Base-by-base conservation (phyloP, 2,329 filamentous ascomycete genomes). In the Curvularia sp. region DNA sequence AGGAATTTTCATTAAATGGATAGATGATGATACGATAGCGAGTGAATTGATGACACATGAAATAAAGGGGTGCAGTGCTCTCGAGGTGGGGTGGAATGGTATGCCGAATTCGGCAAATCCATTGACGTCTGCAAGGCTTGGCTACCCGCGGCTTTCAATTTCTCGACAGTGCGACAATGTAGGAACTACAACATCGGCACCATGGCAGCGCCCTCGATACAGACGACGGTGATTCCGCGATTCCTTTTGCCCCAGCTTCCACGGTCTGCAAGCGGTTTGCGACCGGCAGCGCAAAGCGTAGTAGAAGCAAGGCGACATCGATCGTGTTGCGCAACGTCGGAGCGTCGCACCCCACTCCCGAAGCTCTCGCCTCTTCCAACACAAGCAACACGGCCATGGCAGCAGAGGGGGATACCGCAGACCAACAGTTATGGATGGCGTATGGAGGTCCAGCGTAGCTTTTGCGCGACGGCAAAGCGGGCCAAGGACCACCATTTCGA, bases 401-500 rank as follows among this genome's bases (percentile, higher is more conserved):
- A 49, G 49, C 61, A 53, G 32, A 51, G 45, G 23, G 36, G 49
- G 34, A 39, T 43, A 47, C 54, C 42, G 9, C 53, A 53, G 18
- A 34, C 57, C 34, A 43, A 55, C 21, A 49, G 62, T 3, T 49
- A 60, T 36, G 48, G 48, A 2, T 34, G 55, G 18, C 49, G 51
- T 7, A n/a, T 64, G 8, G 57, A 52, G 41, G 41, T 61, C 12
- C 55, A 63, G 23, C 73, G 78, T 52, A 53, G 65, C 53, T 94
- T 97, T 75, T 90, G 93, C 76, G 85, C 87, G 34, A 89, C 91
- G 0, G 75, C 86, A 2, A 71, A 79, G 36, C 84, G 81, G 49
- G 75, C 77, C 51, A 86, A 90, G 64, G 93, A 97, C 71, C 95
- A 99, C 78, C 93, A 99, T 78, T 99, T 99, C 75, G 95, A 99